phyloP scores from a whole-genome alignment of 768 basidiomycete genomes.

The Fomitopsis pulvina region DNA sequence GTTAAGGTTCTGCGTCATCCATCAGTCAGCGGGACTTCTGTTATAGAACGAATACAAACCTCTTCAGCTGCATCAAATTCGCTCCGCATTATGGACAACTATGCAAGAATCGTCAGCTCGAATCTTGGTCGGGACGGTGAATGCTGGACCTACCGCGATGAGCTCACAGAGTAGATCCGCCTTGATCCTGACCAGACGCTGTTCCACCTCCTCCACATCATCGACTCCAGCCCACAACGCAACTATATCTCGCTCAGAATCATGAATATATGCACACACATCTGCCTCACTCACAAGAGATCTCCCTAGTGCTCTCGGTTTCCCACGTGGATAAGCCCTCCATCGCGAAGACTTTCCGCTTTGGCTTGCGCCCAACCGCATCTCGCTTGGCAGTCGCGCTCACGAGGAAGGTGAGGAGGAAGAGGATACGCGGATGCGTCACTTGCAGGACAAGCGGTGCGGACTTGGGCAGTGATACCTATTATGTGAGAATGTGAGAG shows the following conservation, averaged over 20 bases:
- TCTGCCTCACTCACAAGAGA: conserved; percentile 25
- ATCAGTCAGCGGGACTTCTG: neutral
- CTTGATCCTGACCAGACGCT: conserved; percentile 51
- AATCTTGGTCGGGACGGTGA: neutral
- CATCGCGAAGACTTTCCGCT: conserved; percentile 59
- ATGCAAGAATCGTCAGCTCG: neutral
- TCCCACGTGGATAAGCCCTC: conserved; percentile 52
- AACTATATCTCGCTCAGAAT: conserved; percentile 28
- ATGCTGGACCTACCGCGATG: conserved; percentile 41
- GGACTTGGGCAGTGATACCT: conserved; percentile 28
- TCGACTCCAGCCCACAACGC: conserved; percentile 46
- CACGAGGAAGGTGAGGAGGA: conserved; percentile 59
- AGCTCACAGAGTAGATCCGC: conserved; percentile 71
- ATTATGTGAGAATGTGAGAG: neutral
- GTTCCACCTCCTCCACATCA: conserved; percentile 44
- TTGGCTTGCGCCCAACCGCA: conserved; percentile 66
- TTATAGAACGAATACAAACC: conserved; percentile 28
- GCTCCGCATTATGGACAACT: conserved; percentile 63
- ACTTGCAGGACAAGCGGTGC: conserved; percentile 47
- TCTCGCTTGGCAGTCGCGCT: conserved; percentile 65
- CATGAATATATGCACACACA: neutral
- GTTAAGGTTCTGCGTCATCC: conserved; percentile 30
- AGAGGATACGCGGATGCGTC: conserved; percentile 64
- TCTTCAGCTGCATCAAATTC: conserved; percentile 60
- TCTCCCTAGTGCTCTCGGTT: conserved; percentile 37